Conservation (phyloP, 441 rosid species). For the Gossypium davidsonii region DNA sequence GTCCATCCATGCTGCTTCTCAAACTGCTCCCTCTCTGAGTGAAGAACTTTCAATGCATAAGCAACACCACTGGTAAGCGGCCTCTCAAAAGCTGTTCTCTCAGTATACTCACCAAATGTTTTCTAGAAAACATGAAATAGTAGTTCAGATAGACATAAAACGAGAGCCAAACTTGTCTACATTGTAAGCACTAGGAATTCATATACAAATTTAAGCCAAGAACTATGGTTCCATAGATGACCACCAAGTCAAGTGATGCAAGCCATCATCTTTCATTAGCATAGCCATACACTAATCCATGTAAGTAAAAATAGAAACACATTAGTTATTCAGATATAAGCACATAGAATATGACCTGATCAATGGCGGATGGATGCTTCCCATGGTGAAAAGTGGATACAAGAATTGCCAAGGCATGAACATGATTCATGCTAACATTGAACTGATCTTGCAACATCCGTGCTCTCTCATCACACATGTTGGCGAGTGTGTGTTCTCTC, state of each 20-base stretch:
- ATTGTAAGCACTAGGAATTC: neutral
- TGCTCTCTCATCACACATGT: conserved; percentile 96
- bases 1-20: conserved; percentile 74
- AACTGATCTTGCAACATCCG: conserved; percentile 98
- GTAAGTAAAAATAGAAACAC: conserved; percentile 5
- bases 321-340: neutral
- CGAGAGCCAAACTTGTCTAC: neutral
- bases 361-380: conserved; percentile 83
- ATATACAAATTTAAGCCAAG: neutral
- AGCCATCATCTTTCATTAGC: neutral
- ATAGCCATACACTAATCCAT: neutral
- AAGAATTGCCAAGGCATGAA: conserved; percentile 91
- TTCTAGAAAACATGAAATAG: conserved; percentile 38
- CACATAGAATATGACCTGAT: conserved; percentile 58
- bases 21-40: conserved; percentile 78
- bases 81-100: conserved; percentile 94
- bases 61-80: conserved; percentile 99
- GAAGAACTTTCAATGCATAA: conserved; percentile 87
- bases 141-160: neutral
- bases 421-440: conserved; percentile 97
- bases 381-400: conserved; percentile 98
- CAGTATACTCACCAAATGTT: conserved; percentile 86
- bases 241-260: neutral
- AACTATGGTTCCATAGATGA: neutral
- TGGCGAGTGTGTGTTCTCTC: conserved; percentile 70